Conservation (phyloP, 2,329 filamentous ascomycete genomes). For the Juglanconis sp. region DNA sequence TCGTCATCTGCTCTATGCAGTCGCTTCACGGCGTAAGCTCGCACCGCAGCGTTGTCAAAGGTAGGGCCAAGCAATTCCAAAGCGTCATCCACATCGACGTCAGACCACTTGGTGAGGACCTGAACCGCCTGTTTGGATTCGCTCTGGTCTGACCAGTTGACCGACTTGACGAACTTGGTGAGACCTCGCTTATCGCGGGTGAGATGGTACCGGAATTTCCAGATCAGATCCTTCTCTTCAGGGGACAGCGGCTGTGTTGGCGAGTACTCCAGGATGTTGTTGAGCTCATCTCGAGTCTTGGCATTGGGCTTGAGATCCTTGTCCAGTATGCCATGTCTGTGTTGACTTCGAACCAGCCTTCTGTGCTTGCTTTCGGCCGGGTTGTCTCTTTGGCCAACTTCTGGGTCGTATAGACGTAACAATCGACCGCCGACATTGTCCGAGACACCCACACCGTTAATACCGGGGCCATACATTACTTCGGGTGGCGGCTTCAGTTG, state of each 20-base stretch:
- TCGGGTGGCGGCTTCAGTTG: slow-evolving; percentile 79
- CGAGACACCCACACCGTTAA: slow-evolving; percentile 63
- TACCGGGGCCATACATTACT: slow-evolving; percentile 86
- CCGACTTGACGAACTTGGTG: slow-evolving; percentile 97
- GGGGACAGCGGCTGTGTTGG: slow-evolving; percentile 84
- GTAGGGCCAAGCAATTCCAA: slow-evolving; percentile 89
- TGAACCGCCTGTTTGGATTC: slow-evolving; percentile 89
- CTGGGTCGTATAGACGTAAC: slow-evolving; percentile 87
- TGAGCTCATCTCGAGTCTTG: slow-evolving; percentile 90
- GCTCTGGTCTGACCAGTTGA: slow-evolving; percentile 83
- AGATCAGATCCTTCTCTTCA: slow-evolving; percentile 93
- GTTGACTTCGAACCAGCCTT: slow-evolving; percentile 82
- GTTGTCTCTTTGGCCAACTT: slow-evolving; percentile 85
- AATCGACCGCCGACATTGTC: slow-evolving; percentile 57
- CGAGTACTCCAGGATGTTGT: slow-evolving; percentile 85
- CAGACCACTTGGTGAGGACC: slow-evolving; percentile 87
- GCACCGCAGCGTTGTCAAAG: slow-evolving; percentile 83
- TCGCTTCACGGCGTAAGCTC: slow-evolving; percentile 89
- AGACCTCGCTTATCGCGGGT: slow-evolving; percentile 87
- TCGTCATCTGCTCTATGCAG: slow-evolving; percentile 89
- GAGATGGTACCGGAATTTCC: slow-evolving; percentile 95
- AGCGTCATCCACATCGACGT: slow-evolving; percentile 95
- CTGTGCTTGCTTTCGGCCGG: slow-evolving; percentile 94
- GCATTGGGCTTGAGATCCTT: slow-evolving; percentile 95
- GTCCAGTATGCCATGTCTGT: slow-evolving; percentile 88